Conservation (phyloP, 257 asterid genomes). For the Mentha longifolia region DNA sequence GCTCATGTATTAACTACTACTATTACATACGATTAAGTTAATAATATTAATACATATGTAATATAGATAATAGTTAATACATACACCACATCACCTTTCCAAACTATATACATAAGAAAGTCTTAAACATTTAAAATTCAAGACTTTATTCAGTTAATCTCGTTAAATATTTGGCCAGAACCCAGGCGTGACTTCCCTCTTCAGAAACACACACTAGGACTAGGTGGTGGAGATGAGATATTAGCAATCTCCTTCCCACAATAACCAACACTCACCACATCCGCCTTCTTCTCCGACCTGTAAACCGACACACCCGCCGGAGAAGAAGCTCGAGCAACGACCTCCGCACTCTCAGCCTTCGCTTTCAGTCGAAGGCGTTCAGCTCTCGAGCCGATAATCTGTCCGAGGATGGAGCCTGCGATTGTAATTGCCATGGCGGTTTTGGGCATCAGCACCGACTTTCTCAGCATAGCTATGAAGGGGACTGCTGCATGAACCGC, state of each 20-base stretch:
- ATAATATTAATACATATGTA: no score
- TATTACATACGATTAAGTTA: no score
- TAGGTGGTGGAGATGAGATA: constrained; percentile 48
- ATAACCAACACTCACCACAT: constrained; percentile 37
- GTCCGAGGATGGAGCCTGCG: constrained; percentile 79
- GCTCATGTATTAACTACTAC: no score
- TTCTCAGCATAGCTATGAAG: constrained; percentile 87
- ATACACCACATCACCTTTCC: no score
- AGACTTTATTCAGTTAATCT: constrained; percentile 25
- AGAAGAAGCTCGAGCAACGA: constrained; percentile 37
- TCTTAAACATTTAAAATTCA: no score
- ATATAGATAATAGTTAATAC: no score
- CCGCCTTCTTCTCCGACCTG: constrained; percentile 36
- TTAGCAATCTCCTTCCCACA: constrained; percentile 45
- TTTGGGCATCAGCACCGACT: constrained; percentile 83
- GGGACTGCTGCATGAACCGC: constrained; percentile 95
- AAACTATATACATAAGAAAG: no score
- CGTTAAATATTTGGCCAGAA: not conserved
- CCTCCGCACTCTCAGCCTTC: constrained; percentile 48
- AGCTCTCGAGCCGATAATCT: constrained; percentile 81
- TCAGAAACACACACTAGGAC: constrained; percentile 68
- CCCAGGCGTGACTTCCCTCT: not conserved
- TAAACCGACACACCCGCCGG: constrained; percentile 31
- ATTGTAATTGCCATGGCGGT: constrained; percentile 84
- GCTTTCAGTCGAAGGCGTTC: constrained; percentile 69